phyloP scores from a whole-genome alignment of 2,329 filamentous ascomycete species.

The Clonostachys rosea region DNA sequence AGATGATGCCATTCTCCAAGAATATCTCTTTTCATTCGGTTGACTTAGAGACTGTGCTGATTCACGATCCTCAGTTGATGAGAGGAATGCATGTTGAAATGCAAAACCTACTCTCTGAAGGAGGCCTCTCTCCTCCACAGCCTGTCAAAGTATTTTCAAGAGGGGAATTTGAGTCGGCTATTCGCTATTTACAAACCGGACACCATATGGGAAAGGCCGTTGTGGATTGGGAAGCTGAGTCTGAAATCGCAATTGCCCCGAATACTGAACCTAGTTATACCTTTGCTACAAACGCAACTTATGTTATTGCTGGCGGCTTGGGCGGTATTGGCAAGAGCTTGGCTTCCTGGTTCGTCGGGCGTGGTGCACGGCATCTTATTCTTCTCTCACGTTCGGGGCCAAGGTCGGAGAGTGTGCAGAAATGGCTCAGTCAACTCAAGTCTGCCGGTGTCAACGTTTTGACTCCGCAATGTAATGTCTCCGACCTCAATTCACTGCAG shows the following conservation, averaged over 20 bases:
- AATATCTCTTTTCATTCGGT: background rate
- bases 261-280: background rate
- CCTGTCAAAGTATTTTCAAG: slow-evolving; percentile 1
- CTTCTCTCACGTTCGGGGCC: slow-evolving; percentile 6
- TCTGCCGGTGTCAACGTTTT: slow-evolving; percentile 32
- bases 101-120: slow-evolving; percentile 7
- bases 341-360: slow-evolving; percentile 7
- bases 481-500: background rate
- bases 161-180: slow-evolving; percentile 16
- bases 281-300: slow-evolving; percentile 1
- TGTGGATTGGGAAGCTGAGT: slow-evolving; percentile 11
- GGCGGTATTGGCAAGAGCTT: slow-evolving; percentile 12
- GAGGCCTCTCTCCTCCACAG: slow-evolving; percentile 5
- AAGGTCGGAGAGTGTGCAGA: background rate
- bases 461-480: slow-evolving; percentile 43
- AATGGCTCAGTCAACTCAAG: background rate
- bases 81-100: slow-evolving; percentile 7
- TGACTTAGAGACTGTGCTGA: background rate
- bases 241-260: background rate
- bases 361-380: slow-evolving; percentile 18
- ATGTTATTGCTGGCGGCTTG: slow-evolving; percentile 13
- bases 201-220: slow-evolving; percentile 35
- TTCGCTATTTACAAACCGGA: slow-evolving; percentile 22
- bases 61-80: background rate
- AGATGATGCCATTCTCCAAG: background rate